phyloP scores from a whole-genome alignment of 768 basidiomycete species.

The Mycena belliarum region DNA sequence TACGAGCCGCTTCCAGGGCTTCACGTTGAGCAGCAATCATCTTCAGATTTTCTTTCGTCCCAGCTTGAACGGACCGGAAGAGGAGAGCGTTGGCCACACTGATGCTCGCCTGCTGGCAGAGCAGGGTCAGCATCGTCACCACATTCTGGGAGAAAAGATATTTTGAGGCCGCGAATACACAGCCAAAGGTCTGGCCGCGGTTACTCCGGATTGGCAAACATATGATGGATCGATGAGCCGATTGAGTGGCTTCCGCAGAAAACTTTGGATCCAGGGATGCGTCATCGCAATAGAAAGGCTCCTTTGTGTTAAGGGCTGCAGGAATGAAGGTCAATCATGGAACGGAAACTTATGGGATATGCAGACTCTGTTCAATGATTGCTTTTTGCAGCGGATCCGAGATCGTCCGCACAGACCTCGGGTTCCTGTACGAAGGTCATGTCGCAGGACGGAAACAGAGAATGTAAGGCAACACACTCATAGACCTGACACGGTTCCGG shows the following conservation, averaged over 20 bases:
- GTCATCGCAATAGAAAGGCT: slow-evolving; percentile 60
- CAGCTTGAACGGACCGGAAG: slow-evolving; percentile 73
- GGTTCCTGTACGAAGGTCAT: slow-evolving; percentile 44
- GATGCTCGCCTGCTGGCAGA: slow-evolving; percentile 76
- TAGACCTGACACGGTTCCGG: slow-evolving; percentile 66
- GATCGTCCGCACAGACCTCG: slow-evolving; percentile 58
- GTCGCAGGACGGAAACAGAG: background rate
- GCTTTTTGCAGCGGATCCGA: slow-evolving; percentile 64
- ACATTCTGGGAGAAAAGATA: slow-evolving; percentile 64
- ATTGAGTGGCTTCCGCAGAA: slow-evolving; percentile 66
- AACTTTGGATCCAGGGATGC: slow-evolving; percentile 66
- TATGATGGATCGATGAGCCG: slow-evolving; percentile 58
- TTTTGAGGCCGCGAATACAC: slow-evolving; percentile 66
- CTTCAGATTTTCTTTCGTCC: slow-evolving; percentile 72
- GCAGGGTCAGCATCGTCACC: slow-evolving; percentile 60
- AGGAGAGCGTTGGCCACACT: slow-evolving; percentile 75
- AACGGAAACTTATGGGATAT: too few species aligned
- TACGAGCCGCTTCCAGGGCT: slow-evolving; percentile 67
- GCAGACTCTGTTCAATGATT: slow-evolving; percentile 65
- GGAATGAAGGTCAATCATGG: slow-evolving; percentile 1
- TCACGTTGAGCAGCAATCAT: slow-evolving; percentile 75
- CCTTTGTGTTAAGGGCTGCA: slow-evolving; percentile 66
- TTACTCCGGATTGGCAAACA: slow-evolving; percentile 76
- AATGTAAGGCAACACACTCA: slow-evolving; percentile 48
- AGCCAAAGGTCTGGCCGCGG: slow-evolving; percentile 74